Evolutionary conservation across 1,284 basidiomycete genomes (phyloP), one percentile per base, ranked within the genome.

Genomic region (Ustilago xerochloae): DNA sequence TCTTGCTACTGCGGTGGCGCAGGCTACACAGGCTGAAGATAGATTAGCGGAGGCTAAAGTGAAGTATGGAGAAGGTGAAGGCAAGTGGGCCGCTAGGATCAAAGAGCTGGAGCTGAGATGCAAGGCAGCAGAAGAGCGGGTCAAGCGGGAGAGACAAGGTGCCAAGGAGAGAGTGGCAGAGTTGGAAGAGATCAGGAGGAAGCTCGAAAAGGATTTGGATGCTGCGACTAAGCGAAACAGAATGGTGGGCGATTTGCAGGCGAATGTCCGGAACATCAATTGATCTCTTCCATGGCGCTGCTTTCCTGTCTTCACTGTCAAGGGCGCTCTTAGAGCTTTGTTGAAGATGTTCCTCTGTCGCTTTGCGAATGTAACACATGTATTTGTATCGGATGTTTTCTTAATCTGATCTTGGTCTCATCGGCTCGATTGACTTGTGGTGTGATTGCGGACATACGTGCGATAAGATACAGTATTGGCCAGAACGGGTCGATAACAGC

Each of bases 71-170:
- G 71, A 79, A 46, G 73, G 72, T 5, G 79, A 80, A 43, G 65
- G 70, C 24, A 80, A 79, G 33, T 75, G 79, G 81, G 73, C 80
- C 16, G 80, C 80, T 20, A 47, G 81, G 15, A 75, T 83, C 57
- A 81, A 80, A 55, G 81, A 95, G 95, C 81, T 93, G 90, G 94
- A 99, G 85, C 84, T 89, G 22, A 87, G 93, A 16, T 85, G 94
- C 76, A 91, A 90, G 83, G 89, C 90, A 0, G 93, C 93, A 0
- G 94, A 96, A 80, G 96, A 99, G 87, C 91, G 91, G 84, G 90
- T 95, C 76, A 99, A 98, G 88, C 88, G 94, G 45, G 96, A 97
- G 86, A 88, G 93, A 70, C 94, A 97, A 81, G 96, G 96, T 4
- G 90, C 92, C 36, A 98, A 97, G 87, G 96, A 99, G 86, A 73